Evolutionary conservation across 1,139 yeast species (phyloP).

Genomic region (Candida tropicalis): DNA sequence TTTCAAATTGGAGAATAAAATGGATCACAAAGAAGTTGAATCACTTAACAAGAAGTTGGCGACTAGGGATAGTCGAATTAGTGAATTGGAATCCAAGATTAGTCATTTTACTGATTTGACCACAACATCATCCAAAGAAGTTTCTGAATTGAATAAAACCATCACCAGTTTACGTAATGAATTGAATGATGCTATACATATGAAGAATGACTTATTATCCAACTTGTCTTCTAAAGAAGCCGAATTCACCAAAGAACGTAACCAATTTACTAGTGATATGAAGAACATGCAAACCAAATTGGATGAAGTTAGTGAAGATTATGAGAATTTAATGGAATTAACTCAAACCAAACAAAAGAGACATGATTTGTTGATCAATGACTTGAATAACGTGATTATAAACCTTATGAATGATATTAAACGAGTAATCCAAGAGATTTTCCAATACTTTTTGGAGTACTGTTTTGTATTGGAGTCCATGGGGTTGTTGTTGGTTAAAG

Average conservation of each 20-base stretch:
- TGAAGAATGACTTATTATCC: constrained; percentile 65
- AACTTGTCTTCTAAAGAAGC: constrained; percentile 66
- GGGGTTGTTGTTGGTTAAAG: constrained; percentile 66
- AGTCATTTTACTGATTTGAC: constrained; percentile 19
- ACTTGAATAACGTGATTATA: constrained; percentile 27
- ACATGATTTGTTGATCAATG: constrained; percentile 30
- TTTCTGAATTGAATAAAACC: constrained; percentile 22
- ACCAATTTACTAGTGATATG: constrained; percentile 51
- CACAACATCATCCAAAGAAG: constrained; percentile 20
- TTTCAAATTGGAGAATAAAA: constrained; percentile 19
- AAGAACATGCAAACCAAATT: constrained; percentile 35
- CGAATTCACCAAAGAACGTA: constrained; percentile 59
- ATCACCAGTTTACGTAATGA: constrained; percentile 27
- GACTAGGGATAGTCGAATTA: constrained; percentile 32
- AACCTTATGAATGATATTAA: constrained; percentile 24
- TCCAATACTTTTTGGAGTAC: constrained; percentile 43
- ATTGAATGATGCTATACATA: constrained; percentile 34
- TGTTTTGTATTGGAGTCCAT: constrained; percentile 72
- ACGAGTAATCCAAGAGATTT: constrained; percentile 24
- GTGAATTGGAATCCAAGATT: constrained; percentile 32
- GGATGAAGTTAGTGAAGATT: constrained; percentile 48
- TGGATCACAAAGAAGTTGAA: constrained; percentile 32
- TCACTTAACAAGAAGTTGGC: constrained; percentile 23
- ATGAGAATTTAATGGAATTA: constrained; percentile 52
- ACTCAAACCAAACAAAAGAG: constrained; percentile 33